Evolutionary conservation across 495 filamentous ascomycete species (phyloP).

Genomic region (Trichocladium uniseriatum): DNA sequence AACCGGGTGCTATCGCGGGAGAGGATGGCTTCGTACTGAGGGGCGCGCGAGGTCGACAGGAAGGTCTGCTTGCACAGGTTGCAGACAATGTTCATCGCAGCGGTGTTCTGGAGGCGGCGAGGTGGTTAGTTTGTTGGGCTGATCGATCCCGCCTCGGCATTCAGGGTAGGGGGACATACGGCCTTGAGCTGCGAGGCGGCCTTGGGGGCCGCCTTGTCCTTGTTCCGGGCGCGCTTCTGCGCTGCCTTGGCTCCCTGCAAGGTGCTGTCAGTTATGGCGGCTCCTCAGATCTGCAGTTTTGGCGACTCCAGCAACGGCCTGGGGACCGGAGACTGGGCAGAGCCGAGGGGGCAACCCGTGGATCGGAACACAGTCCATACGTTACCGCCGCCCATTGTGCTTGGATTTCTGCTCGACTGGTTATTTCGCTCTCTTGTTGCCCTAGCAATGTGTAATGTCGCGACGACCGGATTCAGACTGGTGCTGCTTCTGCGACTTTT

Average conservation of each 20-base stretch:
- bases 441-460: too few species aligned
- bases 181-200: slow-evolving; percentile 48
- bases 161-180: slow-evolving; percentile 25
- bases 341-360: too few species aligned
- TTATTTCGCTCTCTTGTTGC: not conserved
- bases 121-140: slow-evolving; percentile 1
- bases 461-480: not conserved
- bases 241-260: slow-evolving; percentile 47
- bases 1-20: not conserved
- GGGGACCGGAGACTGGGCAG: too few species aligned
- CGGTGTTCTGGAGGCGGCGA: slow-evolving; percentile 31
- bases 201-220: slow-evolving; percentile 40
- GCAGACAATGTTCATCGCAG: slow-evolving; percentile 50
- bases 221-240: slow-evolving; percentile 49
- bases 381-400: slow-evolving; percentile 45
- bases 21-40: not conserved
- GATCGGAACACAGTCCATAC: slow-evolving; percentile 25
- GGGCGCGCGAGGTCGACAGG: slow-evolving; percentile 44
- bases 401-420: not conserved
- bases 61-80: slow-evolving; percentile 48
- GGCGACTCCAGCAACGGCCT: slow-evolving; percentile 1
- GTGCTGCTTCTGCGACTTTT: not conserved
- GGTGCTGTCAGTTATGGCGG: not conserved
- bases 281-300: not conserved
- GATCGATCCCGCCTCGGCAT: not conserved